Percentiles rank a stretch among this genome's conserved stretches.
These are phyloP conservation scores for Phaeotremella skinneri DNA, from an alignment of 768 basidiomycete genomes.

Conservation along the genomic window DNA sequence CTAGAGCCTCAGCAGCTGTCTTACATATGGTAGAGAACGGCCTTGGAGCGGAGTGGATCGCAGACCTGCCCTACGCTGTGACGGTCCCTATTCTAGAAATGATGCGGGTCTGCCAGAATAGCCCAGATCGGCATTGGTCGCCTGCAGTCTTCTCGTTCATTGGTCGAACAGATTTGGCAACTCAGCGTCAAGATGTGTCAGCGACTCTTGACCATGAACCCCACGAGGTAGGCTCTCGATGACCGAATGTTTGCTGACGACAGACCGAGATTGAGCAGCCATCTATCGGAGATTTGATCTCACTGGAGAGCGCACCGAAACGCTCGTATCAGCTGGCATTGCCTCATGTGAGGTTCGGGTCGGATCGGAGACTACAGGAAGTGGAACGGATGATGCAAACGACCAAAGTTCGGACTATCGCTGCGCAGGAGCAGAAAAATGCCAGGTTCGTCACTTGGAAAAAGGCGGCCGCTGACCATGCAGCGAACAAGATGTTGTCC, in stretches of 20 bases:
- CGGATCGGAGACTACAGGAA: slow-evolving; percentile 85
- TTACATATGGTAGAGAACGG: slow-evolving; percentile 29
- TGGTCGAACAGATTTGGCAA: slow-evolving; percentile 71
- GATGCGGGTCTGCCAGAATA: slow-evolving; percentile 74
- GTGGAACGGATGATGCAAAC: slow-evolving; percentile 88
- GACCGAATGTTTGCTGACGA: not conserved
- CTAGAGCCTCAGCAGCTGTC: slow-evolving; percentile 19
- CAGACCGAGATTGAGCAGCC: slow-evolving; percentile 10
- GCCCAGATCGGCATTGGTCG: slow-evolving; percentile 73
- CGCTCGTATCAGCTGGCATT: slow-evolving; percentile 52
- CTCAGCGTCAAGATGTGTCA: slow-evolving; percentile 35
- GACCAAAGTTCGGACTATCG: slow-evolving; percentile 65
- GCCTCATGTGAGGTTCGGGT: slow-evolving; percentile 79
- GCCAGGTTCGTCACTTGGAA: slow-evolving; percentile 58
- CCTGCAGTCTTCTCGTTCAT: slow-evolving; percentile 66
- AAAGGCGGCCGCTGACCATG: not conserved
- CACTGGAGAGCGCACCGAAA: slow-evolving; percentile 56
- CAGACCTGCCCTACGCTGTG: slow-evolving; percentile 38
- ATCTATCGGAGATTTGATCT: slow-evolving; percentile 23
- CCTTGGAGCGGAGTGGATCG: slow-evolving; percentile 32
- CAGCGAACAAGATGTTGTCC: slow-evolving; percentile 83
- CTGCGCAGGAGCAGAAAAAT: slow-evolving; percentile 65
- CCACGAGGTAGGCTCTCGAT: slow-evolving; percentile 16
- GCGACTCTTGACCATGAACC: not conserved
- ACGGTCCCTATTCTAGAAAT: slow-evolving; percentile 75